Conservation (phyloP, 305 asterid species). For the Plantago coronopus region DNA sequence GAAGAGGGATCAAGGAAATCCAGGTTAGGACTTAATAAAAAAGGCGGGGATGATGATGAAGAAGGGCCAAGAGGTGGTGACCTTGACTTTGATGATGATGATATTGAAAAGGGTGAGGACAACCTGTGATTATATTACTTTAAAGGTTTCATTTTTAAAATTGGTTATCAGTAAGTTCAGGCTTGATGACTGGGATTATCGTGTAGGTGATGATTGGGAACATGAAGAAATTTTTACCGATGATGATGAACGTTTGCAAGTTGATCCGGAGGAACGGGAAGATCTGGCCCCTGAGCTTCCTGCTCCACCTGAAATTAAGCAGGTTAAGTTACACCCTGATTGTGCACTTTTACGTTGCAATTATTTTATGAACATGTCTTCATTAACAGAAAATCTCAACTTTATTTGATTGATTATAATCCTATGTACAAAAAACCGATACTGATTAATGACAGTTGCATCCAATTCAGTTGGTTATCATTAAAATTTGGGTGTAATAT, state of each 20-base stretch:
- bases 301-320: constrained; percentile 98
- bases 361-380: too few relatives aligned
- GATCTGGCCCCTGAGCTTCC: constrained; percentile 97
- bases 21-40: constrained; percentile 66
- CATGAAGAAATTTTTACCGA: constrained; percentile 96
- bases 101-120: constrained; percentile 75
- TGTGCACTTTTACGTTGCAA: background rate
- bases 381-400: too few relatives aligned
- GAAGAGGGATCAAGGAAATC: constrained; percentile 69
- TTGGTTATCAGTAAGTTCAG: too few relatives aligned
- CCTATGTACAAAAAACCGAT: too few relatives aligned
- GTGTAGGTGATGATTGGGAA: constrained; percentile 97
- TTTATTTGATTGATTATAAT: too few relatives aligned
- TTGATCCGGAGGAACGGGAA: constrained; percentile 91
- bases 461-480: too few relatives aligned
- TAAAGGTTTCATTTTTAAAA: background rate
- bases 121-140: constrained; percentile 8
- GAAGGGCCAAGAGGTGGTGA: constrained; percentile 99
- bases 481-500: too few relatives aligned
- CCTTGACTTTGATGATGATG: constrained; percentile 91
- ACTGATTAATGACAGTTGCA: too few relatives aligned
- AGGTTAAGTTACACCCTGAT: constrained; percentile 39
- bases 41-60: constrained; percentile 80
- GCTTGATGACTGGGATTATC: constrained; percentile 9
- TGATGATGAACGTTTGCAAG: constrained; percentile 84